Conservation (phyloP, 2,329 filamentous ascomycete genomes). For the Arthrobotrys sphaeroides region DNA sequence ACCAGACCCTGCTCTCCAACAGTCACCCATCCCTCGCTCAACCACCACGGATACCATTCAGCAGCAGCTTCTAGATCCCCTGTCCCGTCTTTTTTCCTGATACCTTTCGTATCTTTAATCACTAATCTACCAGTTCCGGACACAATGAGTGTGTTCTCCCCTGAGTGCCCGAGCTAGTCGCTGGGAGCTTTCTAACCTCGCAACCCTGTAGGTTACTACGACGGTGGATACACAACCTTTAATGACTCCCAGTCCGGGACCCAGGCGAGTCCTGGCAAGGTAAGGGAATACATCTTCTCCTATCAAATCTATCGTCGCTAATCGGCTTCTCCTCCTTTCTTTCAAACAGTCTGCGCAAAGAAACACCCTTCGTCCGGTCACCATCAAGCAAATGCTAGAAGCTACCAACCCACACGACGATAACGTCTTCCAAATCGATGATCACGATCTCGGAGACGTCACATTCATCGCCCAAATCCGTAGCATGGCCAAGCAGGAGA, state of each 20-base stretch:
- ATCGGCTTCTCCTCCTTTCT: not conserved
- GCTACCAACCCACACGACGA: slow-evolving; percentile 78
- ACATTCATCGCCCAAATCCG: slow-evolving; percentile 92
- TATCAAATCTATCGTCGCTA: not conserved
- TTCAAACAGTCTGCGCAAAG: slow-evolving; percentile 27
- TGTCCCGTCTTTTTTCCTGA: not conserved
- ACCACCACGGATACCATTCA: not conserved
- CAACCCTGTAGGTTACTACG: slow-evolving; percentile 51
- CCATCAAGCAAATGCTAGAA: slow-evolving; percentile 91
- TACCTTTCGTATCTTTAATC: not conserved
- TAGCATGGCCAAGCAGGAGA: slow-evolving; percentile 83
- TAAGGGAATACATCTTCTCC: slow-evolving; percentile 11
- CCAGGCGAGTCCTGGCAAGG: slow-evolving; percentile 57
- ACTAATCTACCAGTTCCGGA: not conserved
- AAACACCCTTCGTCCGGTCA: slow-evolving; percentile 87
- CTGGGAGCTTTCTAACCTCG: slow-evolving; percentile 1
- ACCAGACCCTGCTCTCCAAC: slow-evolving; percentile 2
- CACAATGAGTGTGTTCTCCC: slow-evolving; percentile 36
- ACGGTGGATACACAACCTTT: slow-evolving; percentile 55
- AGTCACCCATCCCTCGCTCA: not conserved
- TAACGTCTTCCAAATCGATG: slow-evolving; percentile 85
- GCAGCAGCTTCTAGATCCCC: not conserved
- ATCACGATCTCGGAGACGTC: slow-evolving; percentile 72
- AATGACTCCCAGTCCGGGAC: slow-evolving; percentile 56
- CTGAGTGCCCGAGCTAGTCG: not conserved